Conservation (phyloP, 2,329 filamentous ascomycete species). For the Penicillium sp. region DNA sequence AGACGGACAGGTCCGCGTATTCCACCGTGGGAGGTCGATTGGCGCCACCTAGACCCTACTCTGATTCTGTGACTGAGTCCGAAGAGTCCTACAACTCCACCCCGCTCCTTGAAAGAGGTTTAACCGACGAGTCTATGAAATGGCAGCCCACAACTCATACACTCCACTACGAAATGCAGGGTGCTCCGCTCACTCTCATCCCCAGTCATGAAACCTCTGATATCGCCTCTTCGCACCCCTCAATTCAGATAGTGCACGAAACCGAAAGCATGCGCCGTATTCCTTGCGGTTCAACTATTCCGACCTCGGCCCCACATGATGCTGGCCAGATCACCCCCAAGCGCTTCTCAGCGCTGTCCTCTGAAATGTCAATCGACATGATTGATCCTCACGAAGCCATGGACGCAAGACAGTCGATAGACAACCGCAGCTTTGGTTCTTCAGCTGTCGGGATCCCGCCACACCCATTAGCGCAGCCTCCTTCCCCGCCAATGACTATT, state of each 20-base stretch:
- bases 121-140: constrained; percentile 51
- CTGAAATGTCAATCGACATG: constrained; percentile 53
- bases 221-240: constrained; percentile 46
- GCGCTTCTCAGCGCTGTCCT: constrained; percentile 55
- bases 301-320: constrained; percentile 27
- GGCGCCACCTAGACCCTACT: constrained; percentile 37
- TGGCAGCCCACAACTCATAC: constrained; percentile 35
- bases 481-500: constrained; percentile 48
- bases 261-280: constrained; percentile 54
- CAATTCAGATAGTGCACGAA: constrained; percentile 52
- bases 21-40: constrained; percentile 29
- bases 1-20: constrained; percentile 29
- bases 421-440: constrained; percentile 34
- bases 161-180: constrained; percentile 23
- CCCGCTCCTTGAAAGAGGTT: constrained; percentile 70
- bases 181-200: constrained; percentile 27
- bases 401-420: constrained; percentile 34
- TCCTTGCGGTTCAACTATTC: constrained; percentile 44
- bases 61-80: constrained; percentile 57
- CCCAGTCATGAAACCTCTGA: constrained; percentile 31
- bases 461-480: constrained; percentile 48
- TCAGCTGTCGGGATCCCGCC: constrained; percentile 44
- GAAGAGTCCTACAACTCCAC: constrained; percentile 74
- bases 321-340: constrained; percentile 47
- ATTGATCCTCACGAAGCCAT: constrained; percentile 43